These are phyloP conservation scores for Paraphoma sp. DNA, from an alignment of 2,329 filamentous ascomycete genomes.

Conservation along the genomic window DNA sequence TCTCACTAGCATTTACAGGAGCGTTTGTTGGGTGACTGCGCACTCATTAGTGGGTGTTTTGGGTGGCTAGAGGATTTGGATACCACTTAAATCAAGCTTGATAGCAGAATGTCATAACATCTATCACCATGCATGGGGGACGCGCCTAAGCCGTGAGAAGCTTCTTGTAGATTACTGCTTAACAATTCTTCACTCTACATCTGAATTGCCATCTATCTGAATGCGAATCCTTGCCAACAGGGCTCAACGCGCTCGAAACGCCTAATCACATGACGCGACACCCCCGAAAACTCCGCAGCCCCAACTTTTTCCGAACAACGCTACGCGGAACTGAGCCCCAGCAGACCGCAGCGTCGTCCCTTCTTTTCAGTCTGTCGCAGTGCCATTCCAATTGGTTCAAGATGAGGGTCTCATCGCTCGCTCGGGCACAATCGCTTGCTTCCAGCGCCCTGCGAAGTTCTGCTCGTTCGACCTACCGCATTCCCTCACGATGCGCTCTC, in stretches of 20 bases:
- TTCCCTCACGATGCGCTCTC: conserved; percentile 39
- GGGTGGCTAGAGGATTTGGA: conserved; percentile 27
- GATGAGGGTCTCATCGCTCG: conserved; percentile 45
- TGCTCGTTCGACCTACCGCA: conserved; percentile 28
- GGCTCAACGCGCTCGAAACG: background rate
- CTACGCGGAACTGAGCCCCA: conserved; percentile 17
- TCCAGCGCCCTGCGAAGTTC: conserved; percentile 36
- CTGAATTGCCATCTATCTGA: background rate
- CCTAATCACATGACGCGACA: conserved; percentile 29
- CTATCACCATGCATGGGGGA: conserved; percentile 9
- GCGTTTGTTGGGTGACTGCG: conserved; percentile 39
- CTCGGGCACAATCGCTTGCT: conserved; percentile 43
- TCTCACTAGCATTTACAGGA: conserved; percentile 45
- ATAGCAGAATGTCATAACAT: background rate
- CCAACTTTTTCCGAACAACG: conserved; percentile 35
- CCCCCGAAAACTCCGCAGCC: conserved; percentile 30
- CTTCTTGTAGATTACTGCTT: conserved; percentile 23
- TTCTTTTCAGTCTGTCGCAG: conserved; percentile 25
- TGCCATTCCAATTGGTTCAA: conserved; percentile 15
- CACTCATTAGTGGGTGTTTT: conserved; percentile 38
- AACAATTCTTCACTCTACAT: conserved; percentile 18
- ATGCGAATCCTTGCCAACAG: background rate
- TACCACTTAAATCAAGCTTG: conserved; percentile 13
- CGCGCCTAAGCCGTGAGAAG: conserved; percentile 3
- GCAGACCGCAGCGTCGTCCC: conserved; percentile 35